A percentile compares a stretch with the other conserved stretches of the same genome.
Conservation (phyloP, 495 filamentous ascomycete genomes). For the Aspergillus carlsbadensis region DNA sequence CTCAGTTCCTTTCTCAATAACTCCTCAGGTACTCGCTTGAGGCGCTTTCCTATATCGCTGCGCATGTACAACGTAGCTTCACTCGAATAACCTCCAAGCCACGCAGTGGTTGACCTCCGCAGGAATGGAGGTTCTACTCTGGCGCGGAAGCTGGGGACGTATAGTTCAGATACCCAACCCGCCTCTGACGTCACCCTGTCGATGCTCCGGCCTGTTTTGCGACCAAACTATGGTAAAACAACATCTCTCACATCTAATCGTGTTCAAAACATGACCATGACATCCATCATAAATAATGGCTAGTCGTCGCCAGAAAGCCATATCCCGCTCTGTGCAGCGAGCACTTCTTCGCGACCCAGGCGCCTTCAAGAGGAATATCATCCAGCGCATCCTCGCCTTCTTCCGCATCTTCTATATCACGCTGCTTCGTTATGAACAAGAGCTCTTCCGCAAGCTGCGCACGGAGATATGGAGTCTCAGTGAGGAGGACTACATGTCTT, state of each 20-base stretch:
- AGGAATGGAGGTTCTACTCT: no score
- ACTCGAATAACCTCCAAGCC: no score
- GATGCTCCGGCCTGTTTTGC: slow-evolving; percentile 1
- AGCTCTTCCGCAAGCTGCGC: slow-evolving; percentile 32
- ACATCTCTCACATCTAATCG: background rate
- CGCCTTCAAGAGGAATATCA: slow-evolving; percentile 24
- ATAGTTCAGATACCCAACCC: background rate
- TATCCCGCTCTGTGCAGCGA: slow-evolving; percentile 35
- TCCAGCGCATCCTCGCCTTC: slow-evolving; percentile 32
- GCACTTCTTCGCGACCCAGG: slow-evolving; percentile 34
- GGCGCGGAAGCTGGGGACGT: no score
- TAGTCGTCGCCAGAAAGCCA: slow-evolving; percentile 29
- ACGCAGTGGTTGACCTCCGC: no score
- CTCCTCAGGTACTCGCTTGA: no score
- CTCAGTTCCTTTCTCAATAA: no score
- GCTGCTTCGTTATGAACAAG: slow-evolving; percentile 29
- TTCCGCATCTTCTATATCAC: slow-evolving; percentile 37
- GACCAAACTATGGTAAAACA: background rate
- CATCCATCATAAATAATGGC: slow-evolving; percentile 22
- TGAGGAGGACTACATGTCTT: slow-evolving; percentile 53
- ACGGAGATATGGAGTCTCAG: slow-evolving; percentile 49
- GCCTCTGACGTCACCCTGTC: background rate
- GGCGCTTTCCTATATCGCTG: no score
- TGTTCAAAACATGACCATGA: background rate
- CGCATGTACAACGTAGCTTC: no score